These are phyloP conservation scores for Suillus sp. DNA, from an alignment of 768 basidiomycete species.

Conservation along the genomic window DNA sequence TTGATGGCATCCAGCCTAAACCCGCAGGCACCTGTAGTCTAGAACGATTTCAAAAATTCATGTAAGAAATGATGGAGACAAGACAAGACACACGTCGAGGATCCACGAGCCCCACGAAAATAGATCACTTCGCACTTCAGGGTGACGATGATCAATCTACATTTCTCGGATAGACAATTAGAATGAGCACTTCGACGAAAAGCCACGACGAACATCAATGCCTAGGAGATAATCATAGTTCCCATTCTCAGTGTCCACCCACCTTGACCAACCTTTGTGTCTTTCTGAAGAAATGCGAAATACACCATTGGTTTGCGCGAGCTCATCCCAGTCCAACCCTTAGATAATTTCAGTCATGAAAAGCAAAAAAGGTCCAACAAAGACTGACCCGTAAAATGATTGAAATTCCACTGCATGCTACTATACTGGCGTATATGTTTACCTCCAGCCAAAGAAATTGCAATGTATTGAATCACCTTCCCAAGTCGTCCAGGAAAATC, in stretches of 20 bases:
- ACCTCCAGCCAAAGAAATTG: slow-evolving; percentile 7
- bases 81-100: slow-evolving; percentile 44
- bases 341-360: slow-evolving; percentile 7
- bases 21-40: slow-evolving; percentile 72
- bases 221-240: slow-evolving; percentile 88
- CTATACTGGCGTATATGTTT: slow-evolving; percentile 56
- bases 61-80: slow-evolving; percentile 10
- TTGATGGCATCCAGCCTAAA: slow-evolving; percentile 93
- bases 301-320: slow-evolving; percentile 60
- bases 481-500: slow-evolving; percentile 76
- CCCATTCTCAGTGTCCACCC: slow-evolving; percentile 82
- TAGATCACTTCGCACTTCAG: slow-evolving; percentile 75
- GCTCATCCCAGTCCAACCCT: slow-evolving; percentile 87
- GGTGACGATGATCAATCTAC: slow-evolving; percentile 84
- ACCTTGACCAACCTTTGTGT: slow-evolving; percentile 78
- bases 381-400: slow-evolving; percentile 73
- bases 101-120: slow-evolving; percentile 81
- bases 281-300: slow-evolving; percentile 69
- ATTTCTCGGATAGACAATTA: slow-evolving; percentile 19
- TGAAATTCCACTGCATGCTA: slow-evolving; percentile 67
- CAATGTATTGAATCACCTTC: slow-evolving; percentile 50
- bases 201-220: slow-evolving; percentile 51
- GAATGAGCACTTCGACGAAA: neutral
- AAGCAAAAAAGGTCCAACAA: neutral
- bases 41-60: neutral